phyloP scores from a whole-genome alignment of 176 grass and related monocot genomes.

The Leersia perrieri region DNA sequence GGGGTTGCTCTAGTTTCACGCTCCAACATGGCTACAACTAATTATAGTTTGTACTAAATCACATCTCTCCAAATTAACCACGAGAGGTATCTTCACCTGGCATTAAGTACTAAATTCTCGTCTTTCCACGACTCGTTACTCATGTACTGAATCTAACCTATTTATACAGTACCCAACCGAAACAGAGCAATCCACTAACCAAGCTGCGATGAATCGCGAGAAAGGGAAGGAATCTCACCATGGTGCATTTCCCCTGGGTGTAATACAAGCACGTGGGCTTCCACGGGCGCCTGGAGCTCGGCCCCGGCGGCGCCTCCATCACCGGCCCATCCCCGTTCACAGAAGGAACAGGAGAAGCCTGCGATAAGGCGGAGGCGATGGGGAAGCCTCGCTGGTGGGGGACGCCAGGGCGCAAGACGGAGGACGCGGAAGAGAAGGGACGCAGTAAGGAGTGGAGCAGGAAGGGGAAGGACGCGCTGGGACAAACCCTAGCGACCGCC shows the following conservation, averaged over 20 bases:
- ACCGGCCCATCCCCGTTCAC: constrained; percentile 14
- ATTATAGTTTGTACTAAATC: no score
- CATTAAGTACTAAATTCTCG: background rate
- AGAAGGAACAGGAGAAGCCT: background rate
- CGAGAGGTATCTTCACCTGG: background rate
- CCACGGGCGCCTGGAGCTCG: constrained; percentile 46
- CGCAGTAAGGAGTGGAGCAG: constrained; percentile 33
- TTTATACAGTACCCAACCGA: background rate
- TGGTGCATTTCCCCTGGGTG: constrained; percentile 76
- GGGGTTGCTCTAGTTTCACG: background rate
- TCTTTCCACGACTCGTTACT: background rate
- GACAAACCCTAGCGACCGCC: constrained; percentile 52
- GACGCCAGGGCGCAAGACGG: background rate
- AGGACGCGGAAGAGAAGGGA: constrained; percentile 25
- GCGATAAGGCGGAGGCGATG: constrained; percentile 17
- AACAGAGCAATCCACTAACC: background rate
- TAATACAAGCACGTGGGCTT: constrained; percentile 85
- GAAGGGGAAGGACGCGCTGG: background rate
- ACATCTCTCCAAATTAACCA: background rate
- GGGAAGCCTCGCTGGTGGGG: constrained; percentile 1
- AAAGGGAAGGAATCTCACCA: constrained; percentile 42
- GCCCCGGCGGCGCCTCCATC: constrained; percentile 7
- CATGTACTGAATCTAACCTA: background rate
- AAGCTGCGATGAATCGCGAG: background rate
- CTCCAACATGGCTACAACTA: background rate